Conservation (phyloP, 2,329 filamentous ascomycete genomes). For the Emergomyces pasteurianus region DNA sequence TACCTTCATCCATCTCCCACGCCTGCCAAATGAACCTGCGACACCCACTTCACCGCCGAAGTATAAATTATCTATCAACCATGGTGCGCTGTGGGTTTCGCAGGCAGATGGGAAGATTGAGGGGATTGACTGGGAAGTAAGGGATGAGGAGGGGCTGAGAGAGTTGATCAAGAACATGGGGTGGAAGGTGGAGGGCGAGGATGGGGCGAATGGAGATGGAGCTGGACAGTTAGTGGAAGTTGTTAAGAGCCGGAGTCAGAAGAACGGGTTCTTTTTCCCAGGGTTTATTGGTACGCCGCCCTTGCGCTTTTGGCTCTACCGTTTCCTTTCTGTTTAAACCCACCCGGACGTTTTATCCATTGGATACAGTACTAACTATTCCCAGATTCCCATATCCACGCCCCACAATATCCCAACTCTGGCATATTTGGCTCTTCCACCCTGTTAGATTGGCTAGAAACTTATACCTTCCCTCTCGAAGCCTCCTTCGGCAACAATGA, state of each 20-base stretch:
- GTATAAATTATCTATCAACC: conserved; percentile 40
- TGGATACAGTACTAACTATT: conserved; percentile 3
- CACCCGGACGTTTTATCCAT: no score
- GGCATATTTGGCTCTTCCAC: conserved; percentile 92
- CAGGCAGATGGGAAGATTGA: conserved; percentile 22
- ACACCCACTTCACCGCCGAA: conserved; percentile 35
- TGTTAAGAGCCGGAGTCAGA: conserved; percentile 28
- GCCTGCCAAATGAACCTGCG: conserved; percentile 39
- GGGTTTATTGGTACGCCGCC: conserved; percentile 34
- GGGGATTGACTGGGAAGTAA: conserved; percentile 23
- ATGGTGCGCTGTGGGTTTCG: conserved; percentile 34
- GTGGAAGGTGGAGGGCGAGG: conserved; percentile 16
- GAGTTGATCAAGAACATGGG: conserved; percentile 21
- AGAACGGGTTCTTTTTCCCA: conserved; percentile 35
- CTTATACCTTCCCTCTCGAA: conserved; percentile 91
- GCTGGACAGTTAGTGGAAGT: conserved; percentile 17
- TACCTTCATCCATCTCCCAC: conserved; percentile 47
- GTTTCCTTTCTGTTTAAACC: no score
- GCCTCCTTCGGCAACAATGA: conserved; percentile 47
- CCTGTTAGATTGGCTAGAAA: conserved; percentile 84
- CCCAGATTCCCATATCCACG: conserved; percentile 87
- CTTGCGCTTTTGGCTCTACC: no score
- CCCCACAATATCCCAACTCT: conserved; percentile 85
- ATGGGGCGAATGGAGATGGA: not conserved
- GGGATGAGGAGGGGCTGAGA: conserved; percentile 15